These are phyloP conservation scores for Thymus quinquecostatus DNA, from an alignment of 257 asterid species.

Conservation along the genomic window DNA sequence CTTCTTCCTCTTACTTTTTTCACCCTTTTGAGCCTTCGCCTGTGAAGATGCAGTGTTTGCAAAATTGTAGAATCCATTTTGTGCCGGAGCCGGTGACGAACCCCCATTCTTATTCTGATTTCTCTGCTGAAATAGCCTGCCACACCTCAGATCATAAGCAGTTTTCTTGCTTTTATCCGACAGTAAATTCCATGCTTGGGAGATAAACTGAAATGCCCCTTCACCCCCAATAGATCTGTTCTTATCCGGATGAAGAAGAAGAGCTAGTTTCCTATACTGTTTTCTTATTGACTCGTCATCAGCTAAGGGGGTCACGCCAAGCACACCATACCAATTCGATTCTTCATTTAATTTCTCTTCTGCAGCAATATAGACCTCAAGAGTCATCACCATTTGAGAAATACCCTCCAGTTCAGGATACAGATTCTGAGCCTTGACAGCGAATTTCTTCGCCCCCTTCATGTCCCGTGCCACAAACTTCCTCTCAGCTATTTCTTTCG, in stretches of 20 bases:
- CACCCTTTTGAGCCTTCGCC: constrained; percentile 47
- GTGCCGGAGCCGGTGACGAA: constrained; percentile 43
- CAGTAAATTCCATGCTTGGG: constrained; percentile 79
- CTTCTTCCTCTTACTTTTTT: constrained; percentile 45
- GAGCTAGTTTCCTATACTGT: constrained; percentile 73
- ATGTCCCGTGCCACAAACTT: constrained; percentile 58
- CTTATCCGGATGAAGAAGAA: constrained; percentile 80
- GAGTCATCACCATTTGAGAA: constrained; percentile 64
- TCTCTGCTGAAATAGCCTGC: constrained; percentile 33
- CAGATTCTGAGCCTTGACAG: constrained; percentile 64
- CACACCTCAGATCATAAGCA: constrained; percentile 55
- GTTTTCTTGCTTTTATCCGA: constrained; percentile 59
- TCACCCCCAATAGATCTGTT: constrained; percentile 70
- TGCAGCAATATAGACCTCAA: constrained; percentile 66
- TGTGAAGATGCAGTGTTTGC: constrained; percentile 50
- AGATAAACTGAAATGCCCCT: constrained; percentile 69
- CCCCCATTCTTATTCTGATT: constrained; percentile 38
- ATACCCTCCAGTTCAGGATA: constrained; percentile 76
- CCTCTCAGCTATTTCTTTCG: constrained; percentile 69
- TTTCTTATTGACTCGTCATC: constrained; percentile 66
- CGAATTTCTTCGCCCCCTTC: constrained; percentile 67
- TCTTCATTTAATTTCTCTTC: constrained; percentile 55
- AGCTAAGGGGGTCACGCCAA: constrained; percentile 66
- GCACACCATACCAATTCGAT: constrained; percentile 72
- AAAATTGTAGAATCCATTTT: constrained; percentile 63